Evolutionary conservation across 2,329 filamentous ascomycete genomes (phyloP), one percentile per base, ranked within the genome.

Genomic region (Rhinocladiella mackenziei): DNA sequence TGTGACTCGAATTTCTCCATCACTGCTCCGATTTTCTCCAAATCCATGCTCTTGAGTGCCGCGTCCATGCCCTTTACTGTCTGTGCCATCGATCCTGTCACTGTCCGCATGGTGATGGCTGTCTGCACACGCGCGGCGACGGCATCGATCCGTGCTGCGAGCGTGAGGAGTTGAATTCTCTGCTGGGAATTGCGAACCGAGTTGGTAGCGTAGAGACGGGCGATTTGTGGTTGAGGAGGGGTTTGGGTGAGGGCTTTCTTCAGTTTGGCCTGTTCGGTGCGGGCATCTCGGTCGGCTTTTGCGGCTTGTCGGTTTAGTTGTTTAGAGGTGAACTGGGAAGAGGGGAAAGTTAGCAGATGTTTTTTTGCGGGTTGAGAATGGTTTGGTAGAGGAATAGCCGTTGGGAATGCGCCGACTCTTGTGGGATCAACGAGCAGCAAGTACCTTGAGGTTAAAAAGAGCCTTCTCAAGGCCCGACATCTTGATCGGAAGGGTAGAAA

Each of bases 1-100:
- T 73, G 69, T 10, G 73, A 74, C 60, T 82, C 78, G 58, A 83
- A 82, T 40, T 75, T 75, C 56, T 82, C 79, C 79, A 83, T 83
- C 32, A 82, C 77, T 33, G 75, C 72, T 9, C 77, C 79, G 43
- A 83, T 81, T 76, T 64, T 64, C 48, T 72, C 69, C 14, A 72
- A 56, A 45, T 72, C 71, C 39, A 72, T 70, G 44, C 62, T 69
- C 49, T 67, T 66, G 3, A 64, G 62, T 2, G 69, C 69, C 1
- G 64, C 63, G 38, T 72, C 69, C 41, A 72, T 60, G 0, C 69
- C 69, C 9, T 65, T 63, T 20, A 66, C 67, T 0, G 69, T 69
- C 23, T 71, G 55, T 2, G 66, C 67, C 17, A 72, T 63, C 0
- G 67, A 69, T 3, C 65, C 61, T 2, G 69, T 70, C 7, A 68